Evolutionary conservation across 352 stramenopile species (phyloP).

Genomic region (Globisporangium takayamanum): DNA sequence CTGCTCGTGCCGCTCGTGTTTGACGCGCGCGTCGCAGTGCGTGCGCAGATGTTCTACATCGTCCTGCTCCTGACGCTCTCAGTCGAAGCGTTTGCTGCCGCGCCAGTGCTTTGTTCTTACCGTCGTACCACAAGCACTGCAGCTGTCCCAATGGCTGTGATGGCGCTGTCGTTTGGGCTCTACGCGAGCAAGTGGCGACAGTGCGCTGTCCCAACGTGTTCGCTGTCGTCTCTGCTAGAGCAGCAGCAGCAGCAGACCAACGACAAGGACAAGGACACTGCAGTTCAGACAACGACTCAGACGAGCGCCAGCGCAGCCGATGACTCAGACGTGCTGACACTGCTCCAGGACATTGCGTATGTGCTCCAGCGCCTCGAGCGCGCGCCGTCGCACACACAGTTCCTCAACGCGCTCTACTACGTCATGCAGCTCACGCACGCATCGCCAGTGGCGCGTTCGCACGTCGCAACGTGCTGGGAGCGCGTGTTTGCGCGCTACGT

Average conservation of each 20-base stretch:
- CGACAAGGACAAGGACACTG: background rate
- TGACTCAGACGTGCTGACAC: background rate
- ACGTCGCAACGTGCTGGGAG: conserved; percentile 34
- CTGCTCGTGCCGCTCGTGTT: conserved; percentile 36
- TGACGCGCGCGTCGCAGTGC: conserved; percentile 27
- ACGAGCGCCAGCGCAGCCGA: background rate
- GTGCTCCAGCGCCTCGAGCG: conserved; percentile 24
- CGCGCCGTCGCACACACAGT: conserved; percentile 51
- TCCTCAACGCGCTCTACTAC: conserved; percentile 59
- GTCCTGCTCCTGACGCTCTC: conserved; percentile 51
- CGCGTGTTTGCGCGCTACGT: conserved; percentile 41
- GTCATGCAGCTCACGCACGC: conserved; percentile 31
- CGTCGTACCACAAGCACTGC: background rate
- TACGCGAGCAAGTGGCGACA: conserved; percentile 30
- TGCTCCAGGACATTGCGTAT: conserved; percentile 19
- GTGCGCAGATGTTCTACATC: conserved; percentile 55
- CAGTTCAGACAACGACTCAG: background rate
- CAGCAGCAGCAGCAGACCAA: background rate
- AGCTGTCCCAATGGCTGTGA: background rate
- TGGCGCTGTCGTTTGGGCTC: conserved; percentile 25
- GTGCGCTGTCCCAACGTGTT: conserved; percentile 23
- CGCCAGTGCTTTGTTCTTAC: background rate
- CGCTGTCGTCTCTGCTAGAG: conserved; percentile 11
- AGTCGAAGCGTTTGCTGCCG: conserved; percentile 29
- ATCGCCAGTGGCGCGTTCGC: conserved; percentile 15